Conservation (phyloP, 2,329 filamentous ascomycete genomes). For the Aureobasidium sp. region DNA sequence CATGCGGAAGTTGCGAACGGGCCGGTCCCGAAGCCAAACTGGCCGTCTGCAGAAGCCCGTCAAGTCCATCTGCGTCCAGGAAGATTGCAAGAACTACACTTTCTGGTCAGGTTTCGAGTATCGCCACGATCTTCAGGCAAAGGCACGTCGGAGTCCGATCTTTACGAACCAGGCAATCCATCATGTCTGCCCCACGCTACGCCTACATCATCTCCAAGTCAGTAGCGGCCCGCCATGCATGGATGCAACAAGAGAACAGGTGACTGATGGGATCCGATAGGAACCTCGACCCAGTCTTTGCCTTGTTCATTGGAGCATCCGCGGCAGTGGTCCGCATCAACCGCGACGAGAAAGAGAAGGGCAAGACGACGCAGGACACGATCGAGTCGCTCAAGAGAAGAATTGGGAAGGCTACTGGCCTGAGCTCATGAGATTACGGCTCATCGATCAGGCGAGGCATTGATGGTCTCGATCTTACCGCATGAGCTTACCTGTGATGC, state of each 20-base stretch:
- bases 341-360: slow-evolving; percentile 44
- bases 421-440: background rate
- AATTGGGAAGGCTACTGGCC: slow-evolving; percentile 25
- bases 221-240: slow-evolving; percentile 7
- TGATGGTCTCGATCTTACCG: no score
- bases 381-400: slow-evolving; percentile 36
- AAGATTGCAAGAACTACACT: background rate
- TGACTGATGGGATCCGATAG: slow-evolving; percentile 24
- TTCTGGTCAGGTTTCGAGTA: no score
- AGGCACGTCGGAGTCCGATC: no score
- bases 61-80: background rate
- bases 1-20: background rate
- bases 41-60: background rate
- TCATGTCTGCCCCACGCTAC: slow-evolving; percentile 20
- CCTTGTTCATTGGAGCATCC: slow-evolving; percentile 39
- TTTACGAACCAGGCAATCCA: background rate
- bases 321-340: slow-evolving; percentile 37
- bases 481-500: background rate
- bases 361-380: slow-evolving; percentile 32
- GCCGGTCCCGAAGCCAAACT: slow-evolving; percentile 4
- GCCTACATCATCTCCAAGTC: slow-evolving; percentile 41
- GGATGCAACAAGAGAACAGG: background rate
- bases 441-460: background rate
- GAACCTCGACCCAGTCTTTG: slow-evolving; percentile 43
- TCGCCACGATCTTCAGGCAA: no score